These are phyloP conservation scores for Meyerozyma guilliermondii DNA, from an alignment of 1,139 yeast species.

Conservation along the genomic window DNA sequence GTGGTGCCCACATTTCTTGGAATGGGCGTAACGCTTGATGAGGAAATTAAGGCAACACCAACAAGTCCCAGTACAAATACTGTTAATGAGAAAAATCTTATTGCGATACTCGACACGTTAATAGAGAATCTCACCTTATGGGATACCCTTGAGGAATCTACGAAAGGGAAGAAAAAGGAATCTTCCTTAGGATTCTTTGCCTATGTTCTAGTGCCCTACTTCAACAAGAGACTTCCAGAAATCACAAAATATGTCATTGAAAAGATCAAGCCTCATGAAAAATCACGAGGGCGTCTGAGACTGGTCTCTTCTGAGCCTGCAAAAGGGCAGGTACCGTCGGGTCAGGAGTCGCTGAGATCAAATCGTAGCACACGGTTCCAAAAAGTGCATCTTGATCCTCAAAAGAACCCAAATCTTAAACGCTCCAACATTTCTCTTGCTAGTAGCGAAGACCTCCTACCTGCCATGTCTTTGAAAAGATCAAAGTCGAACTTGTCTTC, in stretches of 20 bases:
- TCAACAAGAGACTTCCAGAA: conserved; percentile 43
- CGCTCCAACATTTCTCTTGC: conserved; percentile 6
- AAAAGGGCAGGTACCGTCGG: not conserved
- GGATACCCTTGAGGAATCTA: conserved; percentile 42
- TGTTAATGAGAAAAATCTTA: conserved; percentile 8
- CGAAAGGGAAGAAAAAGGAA: conserved; percentile 22
- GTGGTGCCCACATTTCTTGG: conserved; percentile 41
- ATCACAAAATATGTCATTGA: conserved; percentile 43
- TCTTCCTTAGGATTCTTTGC: conserved; percentile 48
- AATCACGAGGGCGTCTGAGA: not conserved
- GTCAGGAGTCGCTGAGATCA: not conserved
- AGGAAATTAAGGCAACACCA: not conserved
- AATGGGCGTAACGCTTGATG: conserved; percentile 25
- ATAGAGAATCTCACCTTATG: conserved; percentile 52
- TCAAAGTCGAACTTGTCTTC: conserved; percentile 39
- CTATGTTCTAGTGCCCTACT: conserved; percentile 52
- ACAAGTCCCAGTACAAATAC: not conserved
- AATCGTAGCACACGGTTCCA: conserved; percentile 10
- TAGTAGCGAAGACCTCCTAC: conserved; percentile 20
- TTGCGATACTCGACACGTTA: conserved; percentile 32
- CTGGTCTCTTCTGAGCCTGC: not conserved
- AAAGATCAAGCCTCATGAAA: conserved; percentile 35
- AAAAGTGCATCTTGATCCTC: conserved; percentile 14
- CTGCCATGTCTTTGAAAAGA: conserved; percentile 31
- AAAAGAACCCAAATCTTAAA: conserved; percentile 15